Conservation (phyloP, 805 yeast genomes). For the Candida hungchunana region DNA sequence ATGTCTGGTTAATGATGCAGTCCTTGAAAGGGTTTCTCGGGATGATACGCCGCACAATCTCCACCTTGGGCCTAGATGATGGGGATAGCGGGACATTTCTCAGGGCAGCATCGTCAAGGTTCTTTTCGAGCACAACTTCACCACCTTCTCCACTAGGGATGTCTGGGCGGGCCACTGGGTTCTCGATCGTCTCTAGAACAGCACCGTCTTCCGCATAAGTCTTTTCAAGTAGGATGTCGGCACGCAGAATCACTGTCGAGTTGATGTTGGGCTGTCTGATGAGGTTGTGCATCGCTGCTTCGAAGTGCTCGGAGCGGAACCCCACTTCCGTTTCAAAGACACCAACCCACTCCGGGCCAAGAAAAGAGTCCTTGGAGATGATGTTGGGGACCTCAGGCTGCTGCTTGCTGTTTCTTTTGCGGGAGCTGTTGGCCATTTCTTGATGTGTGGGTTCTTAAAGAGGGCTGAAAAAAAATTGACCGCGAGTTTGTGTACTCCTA, state of each 20-base stretch:
- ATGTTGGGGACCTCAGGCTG: slow-evolving; percentile 36
- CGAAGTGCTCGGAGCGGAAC: slow-evolving; percentile 55
- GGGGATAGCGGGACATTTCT: slow-evolving; percentile 28
- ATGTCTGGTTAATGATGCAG: slow-evolving; percentile 78
- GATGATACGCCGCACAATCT: slow-evolving; percentile 77
- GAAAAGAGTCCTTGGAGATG: slow-evolving; percentile 34
- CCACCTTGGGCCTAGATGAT: slow-evolving; percentile 35
- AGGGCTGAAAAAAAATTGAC: slow-evolving; percentile 1
- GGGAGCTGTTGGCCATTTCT: slow-evolving; percentile 12
- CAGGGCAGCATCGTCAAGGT: slow-evolving; percentile 40
- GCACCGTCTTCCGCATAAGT: slow-evolving; percentile 28
- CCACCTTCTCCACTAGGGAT: slow-evolving; percentile 24
- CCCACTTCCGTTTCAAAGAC: slow-evolving; percentile 45
- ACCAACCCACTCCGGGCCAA: slow-evolving; percentile 64
- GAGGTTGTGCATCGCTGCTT: slow-evolving; percentile 72
- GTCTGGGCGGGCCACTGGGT: slow-evolving; percentile 29
- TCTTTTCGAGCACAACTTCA: slow-evolving; percentile 27
- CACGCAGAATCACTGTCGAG: slow-evolving; percentile 85
- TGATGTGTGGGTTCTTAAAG: not conserved
- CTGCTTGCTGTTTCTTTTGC: slow-evolving; percentile 12
- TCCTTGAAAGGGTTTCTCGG: slow-evolving; percentile 92
- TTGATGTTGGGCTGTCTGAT: slow-evolving; percentile 84
- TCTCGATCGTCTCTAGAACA: slow-evolving; percentile 24
- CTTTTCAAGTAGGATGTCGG: slow-evolving; percentile 66
- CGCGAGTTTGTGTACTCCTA: not conserved